Evolutionary conservation across 2,329 filamentous ascomycete species (phyloP), one percentile per base, ranked within the genome.

Genomic region (Neofusicoccum cordaticola): DNA sequence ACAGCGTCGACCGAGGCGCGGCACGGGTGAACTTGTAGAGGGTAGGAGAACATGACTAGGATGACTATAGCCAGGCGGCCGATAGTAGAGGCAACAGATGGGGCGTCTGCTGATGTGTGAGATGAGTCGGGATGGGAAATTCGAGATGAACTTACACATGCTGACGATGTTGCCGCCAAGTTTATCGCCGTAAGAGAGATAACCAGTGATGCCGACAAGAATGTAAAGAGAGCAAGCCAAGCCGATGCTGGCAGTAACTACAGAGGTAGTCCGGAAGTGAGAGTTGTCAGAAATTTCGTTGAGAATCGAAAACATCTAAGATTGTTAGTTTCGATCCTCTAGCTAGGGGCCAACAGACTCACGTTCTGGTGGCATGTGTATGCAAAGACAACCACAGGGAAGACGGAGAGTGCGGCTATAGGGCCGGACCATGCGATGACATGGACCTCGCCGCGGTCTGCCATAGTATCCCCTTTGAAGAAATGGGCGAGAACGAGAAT

Each of bases 321-420:
- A 1, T 35, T 6, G 50, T 71, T 44, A 69, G 68, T 68, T 6
- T 56, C 50, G 17, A 11, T 12, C 4, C 44, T 48, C 13, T 53
- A 15, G n/a, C 13, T 8, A 37, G 34, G 15, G 13, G 11, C 13
- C 42, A 39, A 9, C 4, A 7, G 15, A 74, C 86, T 69, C 80
- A 95, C 92, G 75, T 99, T 99, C 74, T 99, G 95, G 78, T 99
- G 95, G 76, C 95, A 99, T 1, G 95, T 99, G 76, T 98, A 99
- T n/a, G 94, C 95, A 82, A 99, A 99, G 2, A 99, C 92, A 64
- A 98, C 93, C 62, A 99, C 93, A 0, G 95, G 95, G 68, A 99
- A 87, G 67, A 91, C 93, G 70, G 92, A 92, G 62, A 99, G 82
- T 6, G 90, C 88, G 41, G 90, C 86, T 9, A 96, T 83, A 2